Base-by-base conservation (phyloP, 2,329 filamentous ascomycete species). In the Dothideomycetes sp. region DNA sequence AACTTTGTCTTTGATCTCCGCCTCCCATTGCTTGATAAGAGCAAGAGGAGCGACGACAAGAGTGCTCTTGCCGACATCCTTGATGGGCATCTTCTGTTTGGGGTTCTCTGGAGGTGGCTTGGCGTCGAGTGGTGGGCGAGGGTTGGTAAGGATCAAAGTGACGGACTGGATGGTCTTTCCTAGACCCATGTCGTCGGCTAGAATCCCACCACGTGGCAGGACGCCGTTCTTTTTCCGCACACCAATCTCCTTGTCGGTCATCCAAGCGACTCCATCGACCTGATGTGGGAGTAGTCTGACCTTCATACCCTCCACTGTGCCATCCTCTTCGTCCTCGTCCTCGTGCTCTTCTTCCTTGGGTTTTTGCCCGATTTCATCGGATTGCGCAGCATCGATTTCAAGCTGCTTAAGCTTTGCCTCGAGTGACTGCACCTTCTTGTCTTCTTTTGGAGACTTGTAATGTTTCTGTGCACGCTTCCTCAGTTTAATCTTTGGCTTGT, bases 151-250 rank as follows among this genome's bases (percentile, higher is more conserved):
- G 31, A 98, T 82, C 22, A 96, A 70, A 1, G 89, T 80, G 42
- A 98, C 84, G 1, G 88, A 86, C 62, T 98, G 91, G 11, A 98
- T 74, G 1, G 91, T 98, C 69, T 98, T 98, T 43, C 91, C 91
- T 11, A 96, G 68, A 49, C 89, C 89, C 89, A 96, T 93, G 49
- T 98, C 91, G 53, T 98, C 91, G 14, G 91, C 91, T 27, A 98
- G 72, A 47, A 98, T 94, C 14, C 91, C 91, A 27, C 91, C 91
- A 51, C 93, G 91, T 19, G 89, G 87, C 8, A 93, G 73, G 1
- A 77, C 69, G 3, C 73, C 75, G 41, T 84, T 84, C 50, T 81
- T 82, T 64, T 91, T 94, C 45, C 84, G 78, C 14, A 79, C 78
- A 2, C 89, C 88, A 9, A 86, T 79, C 62, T 98, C 91, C 52